Evolutionary conservation across 108 stramenopile genomes (phyloP).

Genomic region (Stephanodiscus minutulus): DNA sequence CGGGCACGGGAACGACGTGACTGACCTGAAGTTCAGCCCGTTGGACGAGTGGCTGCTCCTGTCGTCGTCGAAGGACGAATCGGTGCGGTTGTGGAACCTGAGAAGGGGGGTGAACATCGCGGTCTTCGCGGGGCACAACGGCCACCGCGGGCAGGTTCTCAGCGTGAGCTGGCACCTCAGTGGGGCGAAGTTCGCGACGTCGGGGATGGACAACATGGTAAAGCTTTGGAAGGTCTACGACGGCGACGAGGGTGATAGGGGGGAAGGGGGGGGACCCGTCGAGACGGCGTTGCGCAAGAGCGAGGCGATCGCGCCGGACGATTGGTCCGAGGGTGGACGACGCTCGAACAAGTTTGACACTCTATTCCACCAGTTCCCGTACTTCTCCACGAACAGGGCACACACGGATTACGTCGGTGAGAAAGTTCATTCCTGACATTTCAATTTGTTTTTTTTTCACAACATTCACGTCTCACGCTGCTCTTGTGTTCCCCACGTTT

Average conservation of each 20-base stretch:
- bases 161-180: constrained; percentile 72
- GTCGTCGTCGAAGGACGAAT: constrained; percentile 81
- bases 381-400: constrained; percentile 68
- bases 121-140: constrained; percentile 81
- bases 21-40: constrained; percentile 66
- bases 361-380: constrained; percentile 61
- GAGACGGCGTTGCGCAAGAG: constrained; percentile 17
- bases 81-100: constrained; percentile 86
- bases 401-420: constrained; percentile 75
- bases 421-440: no score
- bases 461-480: background rate
- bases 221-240: constrained; percentile 68
- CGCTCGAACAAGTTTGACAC: constrained; percentile 16
- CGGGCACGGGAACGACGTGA: constrained; percentile 75
- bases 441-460: background rate
- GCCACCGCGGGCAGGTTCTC: constrained; percentile 75
- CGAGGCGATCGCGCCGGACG: constrained; percentile 5
- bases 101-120: constrained; percentile 61
- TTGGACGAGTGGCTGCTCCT: constrained; percentile 63
- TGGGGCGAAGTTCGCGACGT: constrained; percentile 69
- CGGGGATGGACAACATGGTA: constrained; percentile 77
- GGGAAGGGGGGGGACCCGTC: constrained; percentile 10
- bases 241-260: background rate
- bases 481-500: background rate
- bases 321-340: background rate